These are phyloP conservation scores for Penicillium samsonianum DNA, from an alignment of 495 filamentous ascomycete species.

Conservation along the genomic window DNA sequence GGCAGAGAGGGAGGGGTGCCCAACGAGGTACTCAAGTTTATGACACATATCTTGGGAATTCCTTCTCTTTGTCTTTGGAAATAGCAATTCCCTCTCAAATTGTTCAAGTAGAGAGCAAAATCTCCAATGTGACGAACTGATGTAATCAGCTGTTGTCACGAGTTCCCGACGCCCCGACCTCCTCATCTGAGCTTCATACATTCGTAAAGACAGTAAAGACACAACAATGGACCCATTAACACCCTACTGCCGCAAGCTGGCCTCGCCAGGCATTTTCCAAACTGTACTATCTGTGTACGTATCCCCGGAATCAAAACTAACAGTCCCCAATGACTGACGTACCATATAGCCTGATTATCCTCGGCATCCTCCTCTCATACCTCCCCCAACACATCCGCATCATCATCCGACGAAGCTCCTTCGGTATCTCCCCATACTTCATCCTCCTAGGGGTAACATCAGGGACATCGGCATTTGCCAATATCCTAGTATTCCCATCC, in stretches of 20 bases:
- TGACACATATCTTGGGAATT: neutral
- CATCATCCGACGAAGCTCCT: constrained; percentile 81
- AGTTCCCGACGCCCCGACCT: constrained; percentile 2
- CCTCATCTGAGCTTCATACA: constrained; percentile 25
- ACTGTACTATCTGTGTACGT: constrained; percentile 62
- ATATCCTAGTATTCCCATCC: constrained; percentile 80
- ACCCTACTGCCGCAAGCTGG: constrained; percentile 42
- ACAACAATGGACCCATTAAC: constrained; percentile 30
- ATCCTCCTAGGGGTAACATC: constrained; percentile 89
- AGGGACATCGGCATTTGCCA: constrained; percentile 81
- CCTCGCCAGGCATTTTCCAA: constrained; percentile 56
- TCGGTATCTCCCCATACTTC: constrained; percentile 93
- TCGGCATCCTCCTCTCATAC: constrained; percentile 92
- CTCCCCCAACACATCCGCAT: constrained; percentile 93
- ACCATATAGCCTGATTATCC: constrained; percentile 71
- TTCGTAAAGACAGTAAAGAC: constrained; percentile 2
- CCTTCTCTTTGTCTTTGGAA: neutral
- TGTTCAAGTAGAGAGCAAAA: neutral
- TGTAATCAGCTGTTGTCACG: constrained; percentile 4
- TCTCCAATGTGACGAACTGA: neutral
- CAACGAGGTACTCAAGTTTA: neutral
- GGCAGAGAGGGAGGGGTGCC: neutral
- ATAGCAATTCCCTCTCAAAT: neutral
- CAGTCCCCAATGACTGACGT: constrained; percentile 7
- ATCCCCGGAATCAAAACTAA: neutral